Percentiles rank a stretch among this genome's conserved stretches.
phyloP scores from a whole-genome alignment of 176 grass and related monocot genomes.

The Cenchrus fungigraminus region DNA sequence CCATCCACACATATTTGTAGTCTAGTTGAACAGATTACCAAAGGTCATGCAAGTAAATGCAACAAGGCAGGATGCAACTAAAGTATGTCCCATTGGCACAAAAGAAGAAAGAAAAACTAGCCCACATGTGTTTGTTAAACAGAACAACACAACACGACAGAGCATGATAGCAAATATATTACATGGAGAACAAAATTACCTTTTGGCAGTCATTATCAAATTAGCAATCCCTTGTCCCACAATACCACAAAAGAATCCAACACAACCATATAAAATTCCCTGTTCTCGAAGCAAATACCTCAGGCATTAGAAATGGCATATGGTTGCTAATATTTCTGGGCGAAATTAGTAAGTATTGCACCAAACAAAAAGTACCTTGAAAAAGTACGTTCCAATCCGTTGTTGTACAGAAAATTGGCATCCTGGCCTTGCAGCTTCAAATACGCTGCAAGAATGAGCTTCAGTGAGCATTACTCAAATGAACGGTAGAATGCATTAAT shows the following conservation, averaged over 20 bases:
- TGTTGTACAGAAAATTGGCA: conserved; percentile 85
- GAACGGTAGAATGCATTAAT: conserved; percentile 24
- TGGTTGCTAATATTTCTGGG: neutral
- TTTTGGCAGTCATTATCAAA: conserved; percentile 97
- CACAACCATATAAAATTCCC: conserved; percentile 83
- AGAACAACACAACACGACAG: neutral
- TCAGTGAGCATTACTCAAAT: conserved; percentile 22
- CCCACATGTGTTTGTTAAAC: neutral
- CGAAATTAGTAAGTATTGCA: neutral
- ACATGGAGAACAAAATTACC: conserved; percentile 43
- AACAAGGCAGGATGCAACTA: neutral
- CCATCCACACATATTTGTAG: neutral
- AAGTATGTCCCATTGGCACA: neutral
- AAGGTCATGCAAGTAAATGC: neutral
- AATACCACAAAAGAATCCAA: conserved; percentile 89
- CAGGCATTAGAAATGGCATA: conserved; percentile 10
- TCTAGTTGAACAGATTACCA: neutral
- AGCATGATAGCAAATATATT: neutral
- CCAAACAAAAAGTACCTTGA: conserved; percentile 60
- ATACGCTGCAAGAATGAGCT: conserved; percentile 65
- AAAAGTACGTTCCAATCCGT: conserved; percentile 86
- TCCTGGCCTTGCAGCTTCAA: conserved; percentile 95
- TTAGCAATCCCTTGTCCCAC: conserved; percentile 97
- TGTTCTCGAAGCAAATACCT: conserved; percentile 41
- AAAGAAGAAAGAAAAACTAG: neutral